These are phyloP conservation scores for Starmerella lactis-condensi DNA, from an alignment of 805 yeast species.

Conservation along the genomic window DNA sequence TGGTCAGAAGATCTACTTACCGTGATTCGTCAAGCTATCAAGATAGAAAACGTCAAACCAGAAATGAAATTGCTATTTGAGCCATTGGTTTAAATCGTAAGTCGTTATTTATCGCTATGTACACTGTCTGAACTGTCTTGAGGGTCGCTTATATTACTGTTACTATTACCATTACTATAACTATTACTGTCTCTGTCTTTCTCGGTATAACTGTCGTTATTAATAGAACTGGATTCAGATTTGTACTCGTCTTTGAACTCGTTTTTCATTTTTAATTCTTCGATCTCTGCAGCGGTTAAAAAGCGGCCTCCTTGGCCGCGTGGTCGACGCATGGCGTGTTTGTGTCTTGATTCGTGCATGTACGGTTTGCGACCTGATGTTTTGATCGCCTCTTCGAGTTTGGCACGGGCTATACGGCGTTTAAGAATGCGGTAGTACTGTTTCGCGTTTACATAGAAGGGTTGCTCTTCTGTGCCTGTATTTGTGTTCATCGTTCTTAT, in stretches of 20 bases:
- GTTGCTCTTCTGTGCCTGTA: constrained; percentile 52
- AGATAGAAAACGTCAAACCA: too few species aligned
- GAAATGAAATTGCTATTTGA: too few species aligned
- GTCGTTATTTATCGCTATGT: background rate
- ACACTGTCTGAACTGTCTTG: background rate
- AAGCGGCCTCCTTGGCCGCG: constrained; percentile 98
- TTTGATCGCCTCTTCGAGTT: constrained; percentile 70
- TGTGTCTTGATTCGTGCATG: constrained; percentile 89
- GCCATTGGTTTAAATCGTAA: background rate
- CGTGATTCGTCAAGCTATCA: too few species aligned
- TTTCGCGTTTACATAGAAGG: constrained; percentile 92
- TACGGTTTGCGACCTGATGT: constrained; percentile 87
- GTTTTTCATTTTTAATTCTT: constrained; percentile 33
- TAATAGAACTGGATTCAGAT: background rate
- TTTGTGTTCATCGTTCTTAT: too few species aligned
- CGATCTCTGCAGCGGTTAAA: constrained; percentile 75
- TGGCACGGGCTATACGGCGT: constrained; percentile 83
- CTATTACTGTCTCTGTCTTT: background rate
- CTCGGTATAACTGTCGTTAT: background rate
- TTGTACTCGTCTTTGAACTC: constrained; percentile 11
- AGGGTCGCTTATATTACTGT: background rate
- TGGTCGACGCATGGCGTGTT: constrained; percentile 98
- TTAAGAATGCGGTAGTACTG: constrained; percentile 90
- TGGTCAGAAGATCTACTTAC: too few species aligned
- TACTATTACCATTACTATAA: background rate